Evolutionary conservation across 768 basidiomycete genomes (phyloP).

Genomic region (Hygrocybe coccinea): DNA sequence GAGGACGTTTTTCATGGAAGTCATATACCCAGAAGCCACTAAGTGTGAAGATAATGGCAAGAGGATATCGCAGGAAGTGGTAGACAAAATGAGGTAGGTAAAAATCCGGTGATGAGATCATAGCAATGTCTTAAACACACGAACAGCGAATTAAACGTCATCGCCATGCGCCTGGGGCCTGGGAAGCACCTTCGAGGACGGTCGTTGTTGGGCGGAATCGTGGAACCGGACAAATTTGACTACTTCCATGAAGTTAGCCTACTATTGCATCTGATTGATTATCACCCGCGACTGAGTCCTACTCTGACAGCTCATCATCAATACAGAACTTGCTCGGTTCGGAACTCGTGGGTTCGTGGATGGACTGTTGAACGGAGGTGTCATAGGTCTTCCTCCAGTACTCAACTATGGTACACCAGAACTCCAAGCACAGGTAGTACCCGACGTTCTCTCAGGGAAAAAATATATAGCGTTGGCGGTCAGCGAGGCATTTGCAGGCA

Average conservation of each 20-base stretch:
- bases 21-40: slow-evolving; percentile 69
- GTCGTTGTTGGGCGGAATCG: slow-evolving; percentile 66
- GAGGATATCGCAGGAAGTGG: slow-evolving; percentile 74
- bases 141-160: slow-evolving; percentile 66
- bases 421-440: slow-evolving; percentile 63
- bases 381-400: slow-evolving; percentile 86
- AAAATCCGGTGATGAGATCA: neutral
- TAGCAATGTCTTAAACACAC: neutral
- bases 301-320: slow-evolving; percentile 57
- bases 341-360: slow-evolving; percentile 86
- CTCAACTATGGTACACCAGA: slow-evolving; percentile 83
- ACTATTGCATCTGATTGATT: neutral
- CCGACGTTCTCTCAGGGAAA: slow-evolving; percentile 69
- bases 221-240: slow-evolving; percentile 82
- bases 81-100: slow-evolving; percentile 77
- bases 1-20: slow-evolving; percentile 70
- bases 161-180: slow-evolving; percentile 88
- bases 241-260: slow-evolving; percentile 84
- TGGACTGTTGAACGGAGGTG: slow-evolving; percentile 73
- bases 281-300: neutral
- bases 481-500: slow-evolving; percentile 89
- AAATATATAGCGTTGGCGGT: slow-evolving; percentile 89
- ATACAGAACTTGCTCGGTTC: slow-evolving; percentile 77
- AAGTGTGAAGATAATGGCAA: slow-evolving; percentile 85
- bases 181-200: slow-evolving; percentile 82